Conservation (phyloP, 2,329 filamentous ascomycete species). For the Dactylellina sp. region DNA sequence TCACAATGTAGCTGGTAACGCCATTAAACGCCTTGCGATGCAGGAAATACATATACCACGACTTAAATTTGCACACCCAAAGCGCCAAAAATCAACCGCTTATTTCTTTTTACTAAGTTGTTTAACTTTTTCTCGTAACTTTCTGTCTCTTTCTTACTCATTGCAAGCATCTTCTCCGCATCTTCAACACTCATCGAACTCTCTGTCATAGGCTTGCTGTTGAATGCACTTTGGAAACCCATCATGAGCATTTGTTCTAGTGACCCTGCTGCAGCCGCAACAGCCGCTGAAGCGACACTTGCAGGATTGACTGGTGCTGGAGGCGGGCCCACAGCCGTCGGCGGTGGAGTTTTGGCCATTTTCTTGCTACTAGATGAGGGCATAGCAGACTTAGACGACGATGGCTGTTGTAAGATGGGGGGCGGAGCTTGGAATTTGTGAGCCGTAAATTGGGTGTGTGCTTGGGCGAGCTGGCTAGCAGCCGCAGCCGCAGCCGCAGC, state of each 20-base stretch:
- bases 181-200: conserved; percentile 71
- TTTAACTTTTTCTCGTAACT: conserved; percentile 73
- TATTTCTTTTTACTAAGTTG: conserved; percentile 72
- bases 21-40: too few relatives aligned
- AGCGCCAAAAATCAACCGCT: conserved; percentile 52
- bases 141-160: conserved; percentile 72
- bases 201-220: conserved; percentile 29
- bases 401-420: conserved; percentile 29
- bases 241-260: conserved; percentile 53
- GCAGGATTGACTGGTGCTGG: conserved; percentile 50
- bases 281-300: conserved; percentile 53
- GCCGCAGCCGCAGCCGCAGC: conserved; percentile 39
- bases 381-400: conserved; percentile 19
- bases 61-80: conserved; percentile 31
- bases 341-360: conserved; percentile 20
- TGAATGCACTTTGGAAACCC: conserved; percentile 48
- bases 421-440: conserved; percentile 37
- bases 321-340: conserved; percentile 26
- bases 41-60: too few relatives aligned
- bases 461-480: conserved; percentile 45
- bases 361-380: conserved; percentile 10
- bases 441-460: conserved; percentile 34
- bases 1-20: neutral
- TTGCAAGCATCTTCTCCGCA: conserved; percentile 69
- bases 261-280: conserved; percentile 45